These are phyloP conservation scores for Myxozyma neglecta DNA, from an alignment of 805 yeast genomes.

Conservation along the genomic window DNA sequence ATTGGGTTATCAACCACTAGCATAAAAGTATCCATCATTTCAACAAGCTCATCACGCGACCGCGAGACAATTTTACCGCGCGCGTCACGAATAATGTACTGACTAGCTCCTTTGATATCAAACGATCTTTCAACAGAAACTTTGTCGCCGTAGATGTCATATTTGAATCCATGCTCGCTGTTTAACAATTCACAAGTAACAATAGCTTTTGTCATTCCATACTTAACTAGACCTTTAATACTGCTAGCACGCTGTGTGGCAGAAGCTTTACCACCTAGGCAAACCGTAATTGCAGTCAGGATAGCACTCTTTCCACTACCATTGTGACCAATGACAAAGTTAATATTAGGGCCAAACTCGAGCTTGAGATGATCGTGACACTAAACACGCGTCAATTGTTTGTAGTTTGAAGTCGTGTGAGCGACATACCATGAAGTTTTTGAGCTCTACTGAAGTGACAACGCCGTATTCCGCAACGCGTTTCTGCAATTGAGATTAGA, in stretches of 20 bases:
- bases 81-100: slow-evolving; percentile 56
- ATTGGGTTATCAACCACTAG: slow-evolving; percentile 87
- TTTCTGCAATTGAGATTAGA: not conserved
- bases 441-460: slow-evolving; percentile 60
- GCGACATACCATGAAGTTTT: slow-evolving; percentile 59
- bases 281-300: slow-evolving; percentile 88
- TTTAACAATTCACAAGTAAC: slow-evolving; percentile 66
- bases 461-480: slow-evolving; percentile 49
- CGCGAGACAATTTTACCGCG: slow-evolving; percentile 55
- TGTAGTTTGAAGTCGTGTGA: not conserved
- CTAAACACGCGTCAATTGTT: slow-evolving; percentile 38
- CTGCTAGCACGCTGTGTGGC: slow-evolving; percentile 83
- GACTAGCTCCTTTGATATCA: slow-evolving; percentile 51
- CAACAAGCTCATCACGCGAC: slow-evolving; percentile 65
- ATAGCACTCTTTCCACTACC: slow-evolving; percentile 95
- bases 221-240: slow-evolving; percentile 68
- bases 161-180: slow-evolving; percentile 64
- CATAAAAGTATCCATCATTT: slow-evolving; percentile 66
- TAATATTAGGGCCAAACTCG: slow-evolving; percentile 74
- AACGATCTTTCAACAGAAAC: slow-evolving; percentile 72
- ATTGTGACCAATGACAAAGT: slow-evolving; percentile 93
- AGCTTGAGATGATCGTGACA: slow-evolving; percentile 81
- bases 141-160: slow-evolving; percentile 63
- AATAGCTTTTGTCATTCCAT: slow-evolving; percentile 66
- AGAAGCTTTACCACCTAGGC: slow-evolving; percentile 81